phyloP scores from a whole-genome alignment of 306 rosid species.

The Sindora glabra region DNA sequence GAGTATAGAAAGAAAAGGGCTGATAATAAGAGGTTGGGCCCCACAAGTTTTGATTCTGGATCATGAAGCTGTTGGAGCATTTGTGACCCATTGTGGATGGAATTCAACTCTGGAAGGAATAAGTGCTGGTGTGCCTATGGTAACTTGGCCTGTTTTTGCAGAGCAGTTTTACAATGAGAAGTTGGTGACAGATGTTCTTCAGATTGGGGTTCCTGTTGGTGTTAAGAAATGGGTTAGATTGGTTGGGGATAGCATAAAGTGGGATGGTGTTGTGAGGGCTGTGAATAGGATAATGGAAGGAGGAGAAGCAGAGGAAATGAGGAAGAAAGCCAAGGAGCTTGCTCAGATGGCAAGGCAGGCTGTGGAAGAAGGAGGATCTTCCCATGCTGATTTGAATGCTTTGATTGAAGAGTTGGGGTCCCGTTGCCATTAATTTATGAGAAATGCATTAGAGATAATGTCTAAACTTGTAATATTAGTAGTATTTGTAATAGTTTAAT shows the following conservation, averaged over 20 bases:
- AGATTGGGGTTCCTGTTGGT: slow-evolving; percentile 21
- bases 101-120: slow-evolving; percentile 6
- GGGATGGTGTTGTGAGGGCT: slow-evolving; percentile 17
- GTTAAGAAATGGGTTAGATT: not conserved
- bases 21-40: slow-evolving; percentile 12
- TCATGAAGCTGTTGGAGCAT: slow-evolving; percentile 45
- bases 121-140: slow-evolving; percentile 5
- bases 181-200: slow-evolving; percentile 11
- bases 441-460: too few relatives aligned
- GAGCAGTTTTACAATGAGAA: slow-evolving; percentile 39
- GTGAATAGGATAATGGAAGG: slow-evolving; percentile 17
- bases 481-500: too few relatives aligned
- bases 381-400: too few relatives aligned
- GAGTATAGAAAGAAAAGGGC: slow-evolving; percentile 23
- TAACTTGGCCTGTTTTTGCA: slow-evolving; percentile 31
- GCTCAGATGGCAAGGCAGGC: too few relatives aligned
- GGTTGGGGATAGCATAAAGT: not conserved
- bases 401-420: too few relatives aligned
- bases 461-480: too few relatives aligned
- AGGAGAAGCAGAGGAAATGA: slow-evolving; percentile 23
- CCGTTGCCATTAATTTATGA: too few relatives aligned
- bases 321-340: slow-evolving; percentile 19
- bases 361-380: too few relatives aligned
- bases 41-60: slow-evolving; percentile 37
- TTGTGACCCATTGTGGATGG: slow-evolving; percentile 71